Base-by-base conservation (phyloP, 257 asterid species). In the Nicotiana sylvestris region DNA sequence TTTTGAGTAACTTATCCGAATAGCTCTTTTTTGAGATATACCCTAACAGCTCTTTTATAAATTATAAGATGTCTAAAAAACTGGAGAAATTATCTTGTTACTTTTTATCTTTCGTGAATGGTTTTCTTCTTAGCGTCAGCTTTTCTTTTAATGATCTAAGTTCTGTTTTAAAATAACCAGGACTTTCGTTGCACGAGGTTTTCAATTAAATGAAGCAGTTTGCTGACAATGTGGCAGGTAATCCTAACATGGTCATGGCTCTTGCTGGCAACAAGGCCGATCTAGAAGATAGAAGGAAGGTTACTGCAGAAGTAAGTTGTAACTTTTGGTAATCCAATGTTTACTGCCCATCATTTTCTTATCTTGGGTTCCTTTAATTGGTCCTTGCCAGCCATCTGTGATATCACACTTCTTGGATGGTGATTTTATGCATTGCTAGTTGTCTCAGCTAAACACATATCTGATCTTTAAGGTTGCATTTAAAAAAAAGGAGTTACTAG, bases 211-310 rank as follows among this genome's bases (percentile, higher is more conserved):
- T 35, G 21, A 79, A 56, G 72, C 21, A 60, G 62, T 82, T 53
- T 6, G 16, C 37, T 82, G 65, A 69, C 37, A 29, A 76, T 11
- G 57, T 58, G 69, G 76, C 83, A 94, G 99, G 98, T 84, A 95
- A 92, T 86, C 92, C 98, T 6, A 94, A 92, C 88, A 90, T 94
- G 95, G 93, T 95, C 81, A 84, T 93, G 95, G 97, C 99, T 83
- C 93, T 95, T 84, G 96, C 99, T 46, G 97, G 99, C 76, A 92
- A 95, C 84, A 95, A 95, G 90, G 91, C 92, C 83, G 99, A 95
- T 87, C 91, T 95, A 61, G 97, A 92, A 88, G 98, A 95, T 37
- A 91, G 90, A 89, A 92, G 98, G 92, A 88, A 84, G 18, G 97
- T 93, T 83, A 87, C 96, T 66, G 86, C 92, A 39, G 98, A 93